Evolutionary conservation across 495 filamentous ascomycete species (phyloP).

Genomic region (Echria macrotheca): DNA sequence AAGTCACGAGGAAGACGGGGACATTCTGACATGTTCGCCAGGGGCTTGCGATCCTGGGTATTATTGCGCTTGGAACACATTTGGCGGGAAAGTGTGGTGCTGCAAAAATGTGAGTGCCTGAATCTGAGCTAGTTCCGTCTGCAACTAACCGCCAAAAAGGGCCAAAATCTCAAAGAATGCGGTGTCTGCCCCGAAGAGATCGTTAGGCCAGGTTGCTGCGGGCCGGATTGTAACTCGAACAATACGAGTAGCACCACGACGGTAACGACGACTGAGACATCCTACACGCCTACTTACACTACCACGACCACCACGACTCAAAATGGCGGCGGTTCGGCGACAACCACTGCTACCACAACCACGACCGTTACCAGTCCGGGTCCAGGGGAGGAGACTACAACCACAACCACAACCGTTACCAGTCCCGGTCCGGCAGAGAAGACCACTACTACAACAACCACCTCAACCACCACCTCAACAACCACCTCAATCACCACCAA

Average conservation of each 20-base stretch:
- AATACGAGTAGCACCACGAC: slow-evolving; percentile 2
- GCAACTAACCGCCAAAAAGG: background rate
- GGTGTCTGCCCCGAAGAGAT: background rate
- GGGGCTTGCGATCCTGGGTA: slow-evolving; percentile 26
- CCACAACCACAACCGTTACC: background rate
- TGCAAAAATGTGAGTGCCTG: slow-evolving; percentile 21
- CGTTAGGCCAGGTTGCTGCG: background rate
- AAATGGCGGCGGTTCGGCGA: too few relatives aligned
- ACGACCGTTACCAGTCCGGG: background rate
- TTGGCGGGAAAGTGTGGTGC: slow-evolving; percentile 25
- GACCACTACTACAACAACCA: too few relatives aligned
- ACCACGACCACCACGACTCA: background rate
- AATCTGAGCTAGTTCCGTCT: too few relatives aligned
- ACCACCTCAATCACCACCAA: background rate
- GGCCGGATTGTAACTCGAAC: background rate
- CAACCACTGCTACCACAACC: background rate
- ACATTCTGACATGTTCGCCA: too few relatives aligned
- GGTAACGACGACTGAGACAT: background rate
- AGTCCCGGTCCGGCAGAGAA: too few relatives aligned
- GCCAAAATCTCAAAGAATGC: slow-evolving; percentile 6
- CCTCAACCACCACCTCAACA: too few relatives aligned
- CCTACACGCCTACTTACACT: background rate
- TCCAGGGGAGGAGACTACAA: background rate
- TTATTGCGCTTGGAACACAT: slow-evolving; percentile 26
- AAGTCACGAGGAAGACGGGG: background rate